Conservation (phyloP, 345 rosid species). For the Salix brachista region DNA sequence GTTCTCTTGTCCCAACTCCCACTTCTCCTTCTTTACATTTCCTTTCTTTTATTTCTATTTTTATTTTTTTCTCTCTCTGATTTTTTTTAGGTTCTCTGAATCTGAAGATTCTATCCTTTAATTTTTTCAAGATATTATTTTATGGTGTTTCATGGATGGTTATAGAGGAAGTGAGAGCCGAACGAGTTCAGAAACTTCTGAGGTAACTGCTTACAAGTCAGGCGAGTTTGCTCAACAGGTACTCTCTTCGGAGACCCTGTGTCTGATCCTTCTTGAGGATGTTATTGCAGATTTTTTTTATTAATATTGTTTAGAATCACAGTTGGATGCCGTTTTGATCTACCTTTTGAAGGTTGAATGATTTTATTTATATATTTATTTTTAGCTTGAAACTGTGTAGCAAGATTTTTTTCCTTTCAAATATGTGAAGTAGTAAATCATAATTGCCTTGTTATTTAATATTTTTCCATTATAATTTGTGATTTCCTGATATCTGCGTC, state of each 20-base stretch:
- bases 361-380: neutral
- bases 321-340: neutral
- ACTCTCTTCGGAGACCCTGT: slow-evolving; percentile 14
- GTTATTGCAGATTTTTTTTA: neutral
- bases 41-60: neutral
- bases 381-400: neutral
- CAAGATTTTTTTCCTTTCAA: neutral
- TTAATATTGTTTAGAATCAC: neutral
- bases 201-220: slow-evolving; percentile 13
- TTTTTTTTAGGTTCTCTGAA: neutral
- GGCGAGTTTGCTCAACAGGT: slow-evolving; percentile 26
- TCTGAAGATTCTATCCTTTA: neutral
- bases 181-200: slow-evolving; percentile 29
- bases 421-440: neutral
- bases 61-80: neutral
- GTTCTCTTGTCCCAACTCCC: slow-evolving; percentile 22
- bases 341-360: neutral
- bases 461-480: neutral
- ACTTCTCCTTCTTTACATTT: neutral
- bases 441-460: neutral
- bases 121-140: neutral
- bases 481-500: neutral
- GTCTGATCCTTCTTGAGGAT: neutral
- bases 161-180: slow-evolving; percentile 27
- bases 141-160: slow-evolving; percentile 28